Conservation (phyloP, 116 monocot genomes). For the Iris pallida region DNA sequence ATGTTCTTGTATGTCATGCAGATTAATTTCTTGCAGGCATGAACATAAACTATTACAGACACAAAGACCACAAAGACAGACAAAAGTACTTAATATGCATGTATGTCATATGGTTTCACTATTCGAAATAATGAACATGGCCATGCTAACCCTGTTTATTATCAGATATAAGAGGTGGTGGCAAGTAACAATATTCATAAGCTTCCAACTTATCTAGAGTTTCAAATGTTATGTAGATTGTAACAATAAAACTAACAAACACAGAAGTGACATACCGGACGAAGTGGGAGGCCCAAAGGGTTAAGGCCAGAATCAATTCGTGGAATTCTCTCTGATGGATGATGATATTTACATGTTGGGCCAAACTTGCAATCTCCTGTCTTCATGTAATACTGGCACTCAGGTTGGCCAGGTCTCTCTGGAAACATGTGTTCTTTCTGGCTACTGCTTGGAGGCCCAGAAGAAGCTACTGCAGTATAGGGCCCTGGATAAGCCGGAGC, state of each 20-base stretch:
- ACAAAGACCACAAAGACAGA: no score
- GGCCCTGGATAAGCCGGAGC: slow-evolving; percentile 37
- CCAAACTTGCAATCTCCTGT: slow-evolving; percentile 92
- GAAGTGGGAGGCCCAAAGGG: slow-evolving; percentile 80
- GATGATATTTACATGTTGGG: slow-evolving; percentile 84
- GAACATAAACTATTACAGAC: no score
- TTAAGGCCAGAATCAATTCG: slow-evolving; percentile 44
- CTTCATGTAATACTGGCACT: slow-evolving; percentile 80
- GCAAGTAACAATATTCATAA: neutral
- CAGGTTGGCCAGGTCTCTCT: slow-evolving; percentile 79
- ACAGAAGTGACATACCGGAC: slow-evolving; percentile 49
- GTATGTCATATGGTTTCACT: no score
- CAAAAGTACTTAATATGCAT: no score
- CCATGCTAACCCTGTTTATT: no score
- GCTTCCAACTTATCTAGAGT: neutral
- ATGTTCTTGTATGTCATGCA: no score
- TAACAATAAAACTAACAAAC: neutral
- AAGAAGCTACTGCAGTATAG: slow-evolving; percentile 25
- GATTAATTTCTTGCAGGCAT: no score
- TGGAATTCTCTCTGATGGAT: slow-evolving; percentile 60
- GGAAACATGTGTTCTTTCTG: slow-evolving; percentile 46
- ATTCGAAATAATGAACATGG: no score
- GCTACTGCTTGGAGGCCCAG: slow-evolving; percentile 36
- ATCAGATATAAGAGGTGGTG: no score
- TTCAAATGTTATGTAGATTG: no score